Evolutionary conservation across 2,329 filamentous ascomycete genomes (phyloP).

Genomic region (Rasamsonia emersonii): DNA sequence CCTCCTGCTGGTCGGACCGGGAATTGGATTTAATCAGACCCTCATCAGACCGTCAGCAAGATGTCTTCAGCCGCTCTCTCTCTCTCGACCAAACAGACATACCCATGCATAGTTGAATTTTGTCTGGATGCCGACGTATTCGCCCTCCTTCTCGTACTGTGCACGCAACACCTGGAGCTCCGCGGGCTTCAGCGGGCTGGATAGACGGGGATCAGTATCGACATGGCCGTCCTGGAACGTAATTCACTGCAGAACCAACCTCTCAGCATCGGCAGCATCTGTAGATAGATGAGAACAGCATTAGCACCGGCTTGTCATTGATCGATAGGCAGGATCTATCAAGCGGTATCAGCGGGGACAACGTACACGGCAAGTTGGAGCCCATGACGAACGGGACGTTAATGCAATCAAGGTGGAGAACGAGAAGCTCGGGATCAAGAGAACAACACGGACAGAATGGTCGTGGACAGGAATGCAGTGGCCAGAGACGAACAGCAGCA

Average conservation of each 20-base stretch:
- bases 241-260: slow-evolving; percentile 42
- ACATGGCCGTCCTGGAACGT: background rate
- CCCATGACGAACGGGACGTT: slow-evolving; percentile 30
- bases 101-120: slow-evolving; percentile 99
- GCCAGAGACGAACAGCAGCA: slow-evolving; percentile 1
- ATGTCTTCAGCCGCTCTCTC: no score
- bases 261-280: slow-evolving; percentile 98
- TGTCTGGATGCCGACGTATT: slow-evolving; percentile 93
- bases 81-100: slow-evolving; percentile 26
- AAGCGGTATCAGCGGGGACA: slow-evolving; percentile 12
- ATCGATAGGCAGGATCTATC: slow-evolving; percentile 14
- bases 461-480: slow-evolving; percentile 2
- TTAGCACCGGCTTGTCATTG: no score
- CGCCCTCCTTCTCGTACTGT: slow-evolving; percentile 95
- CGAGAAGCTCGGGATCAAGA: no score
- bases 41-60: no score
- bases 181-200: slow-evolving; percentile 75
- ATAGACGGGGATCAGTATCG: slow-evolving; percentile 5
- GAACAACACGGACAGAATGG: no score
- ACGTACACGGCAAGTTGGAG: slow-evolving; percentile 44
- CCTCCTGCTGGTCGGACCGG: slow-evolving; percentile 83
- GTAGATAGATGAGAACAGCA: slow-evolving; percentile 10
- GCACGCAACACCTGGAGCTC: slow-evolving; percentile 87
- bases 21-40: slow-evolving; percentile 88
- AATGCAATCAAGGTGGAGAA: no score